These are phyloP conservation scores for Helotiales sp. DNA, from an alignment of 2,329 filamentous ascomycete genomes.

Conservation along the genomic window DNA sequence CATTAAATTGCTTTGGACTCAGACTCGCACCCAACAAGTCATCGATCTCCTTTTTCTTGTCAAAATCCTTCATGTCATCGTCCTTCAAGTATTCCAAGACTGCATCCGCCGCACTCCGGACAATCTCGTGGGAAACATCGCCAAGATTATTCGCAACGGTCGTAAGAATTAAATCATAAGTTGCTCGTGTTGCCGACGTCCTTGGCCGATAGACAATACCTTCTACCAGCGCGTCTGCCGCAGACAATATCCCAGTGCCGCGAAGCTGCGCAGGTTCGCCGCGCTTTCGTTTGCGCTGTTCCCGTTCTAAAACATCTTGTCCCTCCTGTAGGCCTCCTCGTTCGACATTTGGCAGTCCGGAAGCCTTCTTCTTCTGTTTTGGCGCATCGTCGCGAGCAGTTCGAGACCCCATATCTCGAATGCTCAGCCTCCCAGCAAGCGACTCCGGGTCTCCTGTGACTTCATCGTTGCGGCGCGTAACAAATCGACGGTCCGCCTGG, in stretches of 20 bases:
- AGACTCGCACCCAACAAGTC: constrained; percentile 84
- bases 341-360: constrained; percentile 68
- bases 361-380: constrained; percentile 72
- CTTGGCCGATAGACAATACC: constrained; percentile 89
- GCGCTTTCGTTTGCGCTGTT: constrained; percentile 82
- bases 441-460: constrained; percentile 97
- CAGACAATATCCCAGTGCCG: constrained; percentile 77
- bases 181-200: constrained; percentile 86
- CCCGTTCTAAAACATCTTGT: constrained; percentile 77
- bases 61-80: constrained; percentile 92
- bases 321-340: constrained; percentile 77
- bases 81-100: constrained; percentile 91
- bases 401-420: constrained; percentile 90
- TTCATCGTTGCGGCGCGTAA: constrained; percentile 89
- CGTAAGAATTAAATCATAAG: constrained; percentile 91
- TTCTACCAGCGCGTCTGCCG: constrained; percentile 84
- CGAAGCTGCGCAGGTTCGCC: constrained; percentile 70
- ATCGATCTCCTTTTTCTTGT: constrained; percentile 97
- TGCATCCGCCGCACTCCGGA: constrained; percentile 90
- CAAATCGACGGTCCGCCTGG: constrained; percentile 97
- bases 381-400: constrained; percentile 78
- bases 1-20: constrained; percentile 90
- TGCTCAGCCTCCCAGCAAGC: constrained; percentile 87
- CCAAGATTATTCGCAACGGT: constrained; percentile 86
- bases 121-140: constrained; percentile 88